A percentile compares a stretch with the other conserved stretches of the same genome.
Evolutionary conservation across 2,329 filamentous ascomycete species (phyloP).

Genomic region (Clarireedia homoeocarpa): DNA sequence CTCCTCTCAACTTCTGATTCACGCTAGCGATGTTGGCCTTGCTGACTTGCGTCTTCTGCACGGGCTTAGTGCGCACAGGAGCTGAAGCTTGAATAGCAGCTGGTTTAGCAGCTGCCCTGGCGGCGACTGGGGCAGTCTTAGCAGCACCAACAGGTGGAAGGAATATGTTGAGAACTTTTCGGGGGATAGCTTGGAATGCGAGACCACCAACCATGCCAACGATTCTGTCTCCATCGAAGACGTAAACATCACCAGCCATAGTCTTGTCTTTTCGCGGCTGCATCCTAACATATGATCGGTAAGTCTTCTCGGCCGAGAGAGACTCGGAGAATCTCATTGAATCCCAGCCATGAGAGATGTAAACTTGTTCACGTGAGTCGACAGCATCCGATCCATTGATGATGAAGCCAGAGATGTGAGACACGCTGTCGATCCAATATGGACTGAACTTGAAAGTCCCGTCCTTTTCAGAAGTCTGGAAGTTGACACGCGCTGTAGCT

Average conservation of each 20-base stretch:
- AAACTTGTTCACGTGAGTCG: conserved; percentile 46
- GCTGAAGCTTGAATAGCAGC: background rate
- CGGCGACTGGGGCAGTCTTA: conserved; percentile 20
- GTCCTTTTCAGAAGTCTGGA: conserved; percentile 40
- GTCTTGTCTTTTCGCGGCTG: conserved; percentile 24
- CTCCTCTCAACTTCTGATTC: conserved; percentile 19
- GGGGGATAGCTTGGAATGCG: conserved; percentile 24
- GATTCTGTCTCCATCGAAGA: conserved; percentile 29
- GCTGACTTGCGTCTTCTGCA: conserved; percentile 1
- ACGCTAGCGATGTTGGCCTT: conserved; percentile 19
- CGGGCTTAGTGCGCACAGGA: background rate
- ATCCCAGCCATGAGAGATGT: conserved; percentile 52
- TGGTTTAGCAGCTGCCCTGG: conserved; percentile 30
- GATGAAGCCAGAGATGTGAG: conserved; percentile 53
- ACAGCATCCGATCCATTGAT: conserved; percentile 41
- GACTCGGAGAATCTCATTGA: conserved; percentile 42
- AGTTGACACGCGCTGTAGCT: conserved; percentile 36
- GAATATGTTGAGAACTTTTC: conserved; percentile 9
- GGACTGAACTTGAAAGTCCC: conserved; percentile 48
- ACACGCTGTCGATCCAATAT: conserved; percentile 51
- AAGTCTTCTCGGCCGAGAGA: conserved; percentile 37
- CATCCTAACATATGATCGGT: conserved; percentile 52
- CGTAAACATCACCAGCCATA: conserved; percentile 35
- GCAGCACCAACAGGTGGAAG: conserved; percentile 1
- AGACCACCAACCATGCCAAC: conserved; percentile 36